Evolutionary conservation across 2,329 filamentous ascomycete species (phyloP), one percentile per base, ranked within the genome.

Genomic region (Aureobasidium lini): DNA sequence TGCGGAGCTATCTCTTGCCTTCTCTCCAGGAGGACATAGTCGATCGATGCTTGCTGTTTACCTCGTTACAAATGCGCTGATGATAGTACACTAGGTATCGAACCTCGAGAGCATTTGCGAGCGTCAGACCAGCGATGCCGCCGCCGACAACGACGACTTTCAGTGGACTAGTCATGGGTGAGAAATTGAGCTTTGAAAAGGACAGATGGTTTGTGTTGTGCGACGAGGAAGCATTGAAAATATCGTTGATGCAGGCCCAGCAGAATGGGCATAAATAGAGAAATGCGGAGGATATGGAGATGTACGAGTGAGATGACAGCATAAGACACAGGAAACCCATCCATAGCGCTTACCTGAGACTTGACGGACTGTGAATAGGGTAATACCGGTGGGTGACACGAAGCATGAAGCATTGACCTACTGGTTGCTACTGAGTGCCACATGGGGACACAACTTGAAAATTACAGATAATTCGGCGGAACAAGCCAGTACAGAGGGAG

Each of bases 11-110:
- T 74, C 0, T 72, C 65, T 0, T 61, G 29, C 47, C 76, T 68
- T 0, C 69, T 67, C 62, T 84, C 80, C 0, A 84, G 71, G 0
- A 83, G 60, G 2, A 80, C 60, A 64, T 77, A 82, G 62, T 81
- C 75, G 58, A 83, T 76, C 31, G 66, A 67, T 36, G 74, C 68
- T 44, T 67, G 66, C 57, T 59, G 11, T 10, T 1, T 5, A 7
- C 6, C 28, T n/a, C 2, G 32, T 56, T 23, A 46, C 16, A 42
- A 7, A 15, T 3, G 10, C 3, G 10, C 9, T 15, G 6, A 16
- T 11, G 4, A 9, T 7, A 32, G 28, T 10, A 11, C 7, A 16
- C 3, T 5, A 4, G 9, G 6, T 9, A 1, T 13, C 52, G 11
- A 7, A 46, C 52, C 31, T 81, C 73, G 3, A 83, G 73, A 62